Evolutionary conservation across 2,329 filamentous ascomycete species (phyloP), one percentile per base, ranked within the genome.

Genomic region (Penicillium italicum): DNA sequence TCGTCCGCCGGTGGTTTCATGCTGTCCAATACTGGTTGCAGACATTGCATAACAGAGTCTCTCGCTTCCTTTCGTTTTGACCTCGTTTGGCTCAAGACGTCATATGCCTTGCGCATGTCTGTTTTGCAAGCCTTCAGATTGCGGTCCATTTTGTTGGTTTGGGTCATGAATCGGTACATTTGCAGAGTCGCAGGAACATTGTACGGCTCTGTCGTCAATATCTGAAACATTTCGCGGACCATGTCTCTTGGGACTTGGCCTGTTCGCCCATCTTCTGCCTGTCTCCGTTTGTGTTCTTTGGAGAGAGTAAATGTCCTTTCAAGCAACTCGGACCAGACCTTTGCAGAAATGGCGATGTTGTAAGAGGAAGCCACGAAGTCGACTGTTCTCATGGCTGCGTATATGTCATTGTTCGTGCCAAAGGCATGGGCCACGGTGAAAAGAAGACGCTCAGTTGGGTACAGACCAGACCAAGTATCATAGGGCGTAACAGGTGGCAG

Each of bases 361-460:
- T 88, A 89, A 7, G 76, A 75, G 1, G 73, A 73, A 0, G 88
- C 86, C 45, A 92, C 69, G 62, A 82, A 82, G 56, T 88, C 80
- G 12, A 91, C 73, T 0, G 88, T 65, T 38, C 81, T 78, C 26
- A 87, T 66, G 12, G 84, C 88, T 1, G 79, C 76, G 0, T 77
- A 68, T 4, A 91, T 77, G 52, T 86, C 79, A 45, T 82, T 85
- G 70, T 87, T 89, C 58, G 79, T 80, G n/a, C 87, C 82, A 59
- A 87, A 89, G 1, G 79, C 77, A 66, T 90, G 85, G 6, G 87
- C 86, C n/a, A 92, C 74, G 9, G 86, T 81, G 52, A 82, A 77
- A 22, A 93, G 77, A 0, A 92, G 76, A 2, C 76, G 74, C 8
- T 69, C 59, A 0, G 82, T 84, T 2, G 90, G 89, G 48, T 77